Percentiles rank a stretch among this genome's conserved stretches.
phyloP scores from a whole-genome alignment of 2,329 filamentous ascomycete genomes.

The Pseudogymnoascus pannorum region DNA sequence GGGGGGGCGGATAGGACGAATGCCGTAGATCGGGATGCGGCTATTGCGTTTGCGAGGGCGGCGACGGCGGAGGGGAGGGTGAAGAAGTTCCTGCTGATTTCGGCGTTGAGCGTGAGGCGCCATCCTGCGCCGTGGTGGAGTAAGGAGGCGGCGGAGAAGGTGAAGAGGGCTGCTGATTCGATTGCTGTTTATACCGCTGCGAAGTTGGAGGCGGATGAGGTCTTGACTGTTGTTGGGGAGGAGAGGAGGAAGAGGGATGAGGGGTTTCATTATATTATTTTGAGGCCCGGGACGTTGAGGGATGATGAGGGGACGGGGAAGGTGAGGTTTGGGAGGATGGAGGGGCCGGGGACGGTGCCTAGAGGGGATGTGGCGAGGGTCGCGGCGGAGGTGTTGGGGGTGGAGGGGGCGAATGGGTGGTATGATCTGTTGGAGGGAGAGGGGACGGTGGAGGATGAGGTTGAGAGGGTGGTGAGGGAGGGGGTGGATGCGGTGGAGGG shows the following conservation, averaged over 20 bases:
- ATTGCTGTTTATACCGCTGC: constrained; percentile 51
- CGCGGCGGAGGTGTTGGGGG: constrained; percentile 45
- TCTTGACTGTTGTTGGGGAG: constrained; percentile 42
- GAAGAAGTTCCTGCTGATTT: constrained; percentile 58
- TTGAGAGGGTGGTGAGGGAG: constrained; percentile 42
- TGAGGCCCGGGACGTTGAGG: constrained; percentile 46
- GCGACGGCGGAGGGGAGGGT: constrained; percentile 46
- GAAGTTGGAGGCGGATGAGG: constrained; percentile 54
- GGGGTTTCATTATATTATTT: constrained; percentile 38
- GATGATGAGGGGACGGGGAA: constrained; percentile 40
- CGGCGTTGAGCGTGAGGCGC: constrained; percentile 50
- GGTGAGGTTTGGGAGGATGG: constrained; percentile 36
- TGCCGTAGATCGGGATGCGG: constrained; percentile 56
- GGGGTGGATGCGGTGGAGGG: constrained; percentile 47
- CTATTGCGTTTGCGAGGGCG: constrained; percentile 54
- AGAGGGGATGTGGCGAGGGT: constrained; percentile 54
- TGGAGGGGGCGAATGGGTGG: constrained; percentile 42
- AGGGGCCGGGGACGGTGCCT: constrained; percentile 33
- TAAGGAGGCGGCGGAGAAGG: constrained; percentile 37
- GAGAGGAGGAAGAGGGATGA: constrained; percentile 23
- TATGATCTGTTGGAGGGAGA: constrained; percentile 49
- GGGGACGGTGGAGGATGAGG: constrained; percentile 40
- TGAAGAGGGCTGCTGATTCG: constrained; percentile 33
- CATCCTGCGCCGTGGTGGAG: constrained; percentile 49
- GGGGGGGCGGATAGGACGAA: constrained; percentile 50